Evolutionary conservation across 163 green algal genomes (phyloP), one percentile per base, ranked within the genome.

Genomic region (Scenedesmus sp.): DNA sequence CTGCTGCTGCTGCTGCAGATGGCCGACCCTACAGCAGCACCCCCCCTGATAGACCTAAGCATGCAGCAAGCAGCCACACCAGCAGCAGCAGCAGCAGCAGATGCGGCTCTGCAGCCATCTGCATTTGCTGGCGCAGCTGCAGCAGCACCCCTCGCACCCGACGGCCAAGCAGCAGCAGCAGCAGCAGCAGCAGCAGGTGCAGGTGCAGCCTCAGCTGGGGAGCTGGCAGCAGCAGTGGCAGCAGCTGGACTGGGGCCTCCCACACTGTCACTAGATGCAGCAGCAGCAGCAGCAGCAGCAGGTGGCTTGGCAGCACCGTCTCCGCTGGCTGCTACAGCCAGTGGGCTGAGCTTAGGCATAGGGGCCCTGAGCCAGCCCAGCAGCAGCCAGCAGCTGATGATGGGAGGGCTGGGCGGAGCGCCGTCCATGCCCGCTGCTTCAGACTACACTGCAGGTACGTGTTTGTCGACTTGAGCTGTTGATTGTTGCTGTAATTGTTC

Each of bases 391-490:
- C 64, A 74, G 85, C 46, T 67, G 85, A 55, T 66, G 54, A 66
- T 86, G 46, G 54, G 15, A 13, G 81, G 46, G 52, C 8, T 46
- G 13, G 81, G 52, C 13, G 81, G 81, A 8, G 81, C 81, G 8
- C 12, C 81, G 15, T 46, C 70, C 12, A 79, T 79, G 70, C 70
- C 70, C 52, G 52, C 81, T 18, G 81, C 60, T 34, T 89, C 84
- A 79, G 84, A 81, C 60, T 89, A 81, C 62, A 89, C 84, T 34
- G 84, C 84, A 81, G 60, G 60, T 84, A 34, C 12, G 76, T 0
- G 1, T 52, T 4, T 8, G 8, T 6, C 2, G 2, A 15, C 64
- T 73, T 6, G 10, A 20, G 70, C 23, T 52, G 70, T 79, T 79
- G 4, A 6, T 5, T 1, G 23, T 5, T 52, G 18, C 4, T 46